These are phyloP conservation scores for Royoungia palumana DNA, from an alignment of 768 basidiomycete genomes.

Conservation along the genomic window DNA sequence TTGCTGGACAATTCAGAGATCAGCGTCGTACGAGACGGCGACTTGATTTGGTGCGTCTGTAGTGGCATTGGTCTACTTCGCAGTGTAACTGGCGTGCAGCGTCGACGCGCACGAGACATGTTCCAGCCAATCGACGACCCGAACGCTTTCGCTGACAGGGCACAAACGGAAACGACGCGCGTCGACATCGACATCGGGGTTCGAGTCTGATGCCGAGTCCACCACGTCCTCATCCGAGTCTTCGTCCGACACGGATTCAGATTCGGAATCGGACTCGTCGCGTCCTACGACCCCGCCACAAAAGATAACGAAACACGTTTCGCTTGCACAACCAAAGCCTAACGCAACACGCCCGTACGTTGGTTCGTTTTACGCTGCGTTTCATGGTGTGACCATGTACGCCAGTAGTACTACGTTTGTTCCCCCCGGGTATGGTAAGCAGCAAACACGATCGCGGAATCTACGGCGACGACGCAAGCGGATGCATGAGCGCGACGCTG, in stretches of 20 bases:
- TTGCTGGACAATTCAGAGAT: constrained; percentile 27
- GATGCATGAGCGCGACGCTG: constrained; percentile 25
- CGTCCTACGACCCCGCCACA: neutral
- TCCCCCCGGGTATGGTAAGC: constrained; percentile 60
- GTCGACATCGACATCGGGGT: constrained; percentile 15
- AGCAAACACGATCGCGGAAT: constrained; percentile 55
- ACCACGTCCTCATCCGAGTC: constrained; percentile 22
- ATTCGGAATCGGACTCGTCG: constrained; percentile 16
- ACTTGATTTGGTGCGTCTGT: constrained; percentile 24
- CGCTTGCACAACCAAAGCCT: constrained; percentile 5
- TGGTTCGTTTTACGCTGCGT: neutral
- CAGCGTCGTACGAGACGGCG: constrained; percentile 26
- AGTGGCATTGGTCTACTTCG: too few relatives aligned
- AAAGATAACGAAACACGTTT: too few relatives aligned
- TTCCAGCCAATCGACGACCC: neutral
- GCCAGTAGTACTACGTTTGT: constrained; percentile 28
- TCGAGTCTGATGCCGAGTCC: constrained; percentile 23
- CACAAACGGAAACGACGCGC: constrained; percentile 27
- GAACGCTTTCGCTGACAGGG: neutral
- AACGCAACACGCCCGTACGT: constrained; percentile 7
- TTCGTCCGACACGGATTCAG: constrained; percentile 24
- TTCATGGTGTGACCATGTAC: neutral
- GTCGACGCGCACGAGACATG: constrained; percentile 9
- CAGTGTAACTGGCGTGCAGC: constrained; percentile 4
- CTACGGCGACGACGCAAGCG: constrained; percentile 51